These are phyloP conservation scores for Moniliophthora roreri DNA, from an alignment of 1,284 basidiomycete genomes.

Conservation along the genomic window DNA sequence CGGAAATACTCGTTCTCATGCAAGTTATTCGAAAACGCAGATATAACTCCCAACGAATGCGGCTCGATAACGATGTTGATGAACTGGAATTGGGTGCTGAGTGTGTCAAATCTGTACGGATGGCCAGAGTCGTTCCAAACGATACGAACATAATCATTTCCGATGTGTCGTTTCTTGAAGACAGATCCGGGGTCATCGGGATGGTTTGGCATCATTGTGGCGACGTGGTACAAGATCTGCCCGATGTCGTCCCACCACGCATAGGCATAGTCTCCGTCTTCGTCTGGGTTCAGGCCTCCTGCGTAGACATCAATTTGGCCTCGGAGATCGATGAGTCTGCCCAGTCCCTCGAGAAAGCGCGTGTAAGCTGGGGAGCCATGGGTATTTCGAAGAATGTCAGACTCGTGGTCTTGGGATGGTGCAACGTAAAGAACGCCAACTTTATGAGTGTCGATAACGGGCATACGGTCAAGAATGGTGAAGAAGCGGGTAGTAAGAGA, in stretches of 20 bases:
- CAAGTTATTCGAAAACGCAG: conserved; percentile 74
- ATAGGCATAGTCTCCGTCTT: conserved; percentile 93
- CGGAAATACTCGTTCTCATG: conserved; percentile 93
- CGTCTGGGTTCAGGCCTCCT: conserved; percentile 86
- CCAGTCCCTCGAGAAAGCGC: conserved; percentile 88
- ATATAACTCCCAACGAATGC: conserved; percentile 82
- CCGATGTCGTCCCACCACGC: conserved; percentile 99
- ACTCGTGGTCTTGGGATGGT: conserved; percentile 84
- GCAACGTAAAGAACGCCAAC: conserved; percentile 97
- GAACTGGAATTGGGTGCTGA: conserved; percentile 94
- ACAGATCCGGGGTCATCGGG: conserved; percentile 66
- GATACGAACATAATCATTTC: conserved; percentile 94
- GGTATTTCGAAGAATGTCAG: conserved; percentile 86
- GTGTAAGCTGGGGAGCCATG: conserved; percentile 96
- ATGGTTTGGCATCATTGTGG: conserved; percentile 93
- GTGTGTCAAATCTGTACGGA: conserved; percentile 89
- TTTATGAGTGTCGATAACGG: conserved; percentile 97
- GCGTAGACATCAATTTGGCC: conserved; percentile 94
- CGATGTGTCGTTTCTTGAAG: conserved; percentile 91
- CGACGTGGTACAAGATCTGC: conserved; percentile 94
- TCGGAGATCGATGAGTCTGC: conserved; percentile 86
- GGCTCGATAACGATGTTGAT: conserved; percentile 97
- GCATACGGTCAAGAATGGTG: conserved; percentile 79
- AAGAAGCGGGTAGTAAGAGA: conserved; percentile 55
- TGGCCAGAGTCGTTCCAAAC: conserved; percentile 95